Base-by-base conservation (phyloP, 2,329 filamentous ascomycete genomes). In the Madurella fahalii region DNA sequence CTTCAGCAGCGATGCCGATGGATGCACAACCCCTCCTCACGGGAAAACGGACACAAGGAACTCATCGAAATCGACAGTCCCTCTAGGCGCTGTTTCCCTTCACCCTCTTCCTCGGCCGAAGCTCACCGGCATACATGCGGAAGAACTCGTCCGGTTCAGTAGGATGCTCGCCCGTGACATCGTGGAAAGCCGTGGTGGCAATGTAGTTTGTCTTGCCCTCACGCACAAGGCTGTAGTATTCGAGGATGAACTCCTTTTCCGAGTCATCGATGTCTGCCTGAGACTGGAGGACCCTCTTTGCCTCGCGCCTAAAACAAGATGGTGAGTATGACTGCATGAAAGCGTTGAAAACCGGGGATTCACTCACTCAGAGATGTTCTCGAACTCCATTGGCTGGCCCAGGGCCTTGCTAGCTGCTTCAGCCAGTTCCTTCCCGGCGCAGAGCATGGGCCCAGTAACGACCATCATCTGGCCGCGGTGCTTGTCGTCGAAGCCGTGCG, bases 201-300 rank as follows among this genome's bases (percentile, higher is more conserved):
- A 80, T 75, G 63, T 79, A 80, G 63, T 79, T 80, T 0, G 76
- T 77, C 68, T 79, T 80, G 16, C 77, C 77, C 59, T 78, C 76
- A 44, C 75, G 70, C 9, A 80, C 77, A 9, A 80, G 67, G 42
- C 73, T 74, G 65, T 78, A 80, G 64, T 79, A 80, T 58, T 81
- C 76, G 5, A 80, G 70, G 5, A 80, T 60, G 58, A 77, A 78
- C 61, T 77, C 60, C 51, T 72, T 68, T 64, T 80, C 76, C 0
- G 72, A 71, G 4, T 65, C 54, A 39, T 72, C 69, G 17, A 57
- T 61, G 50, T 64, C 66, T 8, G 69, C 65, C 54, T 77, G 72
- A 2, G 66, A 59, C 7, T 68, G 63, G 15, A 77, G 67, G 9
- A 68, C 58, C 12, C 60, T 60, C 63, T 68, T 68, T 9, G 66